Evolutionary conservation across 1,139 yeast genomes (phyloP), one percentile per base, ranked within the genome.

Genomic region (Yamadazyma dushanensis): DNA sequence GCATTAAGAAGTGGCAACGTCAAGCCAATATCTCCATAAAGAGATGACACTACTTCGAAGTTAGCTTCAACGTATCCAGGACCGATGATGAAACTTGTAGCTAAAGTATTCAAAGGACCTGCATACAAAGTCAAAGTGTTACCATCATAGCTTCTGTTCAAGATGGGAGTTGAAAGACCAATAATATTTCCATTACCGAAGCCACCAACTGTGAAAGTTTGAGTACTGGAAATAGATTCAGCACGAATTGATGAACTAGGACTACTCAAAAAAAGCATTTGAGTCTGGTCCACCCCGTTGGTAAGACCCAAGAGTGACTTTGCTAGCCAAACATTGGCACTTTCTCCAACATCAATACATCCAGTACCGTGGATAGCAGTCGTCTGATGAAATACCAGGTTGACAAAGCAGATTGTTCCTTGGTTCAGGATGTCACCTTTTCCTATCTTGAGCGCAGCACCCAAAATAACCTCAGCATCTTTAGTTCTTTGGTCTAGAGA

Each of bases 111-210:
- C 14, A 32, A 27, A 8, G 22, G 6, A 22, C 38, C 39, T 7
- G 36, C 34, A 24, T 27, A 23, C 8, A 38, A 22, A 6, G 35
- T 36, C 22, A 38, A 38, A 14, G 50, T 34, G 14, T 32, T 29
- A 19, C 47, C 47, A 24, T 43, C 21, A 24, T 51, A 39, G 10
- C 37, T 33, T 14, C 31, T 23, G 3, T 33, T 16, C 18, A 46
- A 27, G 29, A 58, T 42, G 7, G 59, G 43, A 20, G 46, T 17
- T 29, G 42, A 45, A 16, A 60, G 29, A 32, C 58, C 61, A 32
- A 63, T 49, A n/a, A 41, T 38, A 36, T 63, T 63, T 7, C 63
- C 59, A 36, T 47, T 47, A 36, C 69, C 69, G 37, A 53, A 63
- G 21, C 66, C 67, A 20, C 53, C 54, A 18, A 63, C 66, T 2